Evolutionary conservation across 306 rosid species (phyloP), one percentile per base, ranked within the genome.

Genomic region (Ceratonia siliqua): DNA sequence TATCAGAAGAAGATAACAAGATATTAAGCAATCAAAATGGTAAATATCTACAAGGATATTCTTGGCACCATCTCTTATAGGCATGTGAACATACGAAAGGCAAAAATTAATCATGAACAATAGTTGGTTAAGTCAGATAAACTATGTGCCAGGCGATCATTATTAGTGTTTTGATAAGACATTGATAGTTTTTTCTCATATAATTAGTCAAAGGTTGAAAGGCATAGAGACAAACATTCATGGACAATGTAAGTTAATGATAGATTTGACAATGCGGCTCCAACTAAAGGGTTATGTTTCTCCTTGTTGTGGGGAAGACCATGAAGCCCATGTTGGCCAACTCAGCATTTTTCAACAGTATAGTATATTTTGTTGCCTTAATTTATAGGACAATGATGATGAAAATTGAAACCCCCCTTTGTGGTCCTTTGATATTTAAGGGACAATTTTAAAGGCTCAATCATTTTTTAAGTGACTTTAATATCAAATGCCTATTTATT

Each of bases 81-180:
- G 38, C 76, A 69, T 45, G 32, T 57, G 61, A 70, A 73, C 49
- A 50, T 0, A 9, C 28, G 14, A 28, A 21, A 74, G 52, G 49
- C 73, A 74, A 73, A n/a, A 78, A 77, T 49, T 70, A 74, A 63
- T 21, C 62, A 74, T 45, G 35, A 62, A 77, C 72, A 52, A 33
- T 24, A 58, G 63, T 28, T n/a, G 24, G 63, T 25, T 73, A 68
- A 76, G 68, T 55, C 43, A 77, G 59, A 43, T 67, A 54, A 80
- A 80, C 61, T 39, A 50, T 1, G 63, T 78, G 88, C 96, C 96
- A 91, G 78, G 73, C 94, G 87, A 49, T n/a, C n/a, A n/a, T n/a
- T n/a, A n/a, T n/a, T n/a, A n/a, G n/a, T n/a, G n/a, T n/a, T n/a
- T n/a, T n/a, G n/a, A n/a, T n/a, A n/a, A n/a, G n/a, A n/a, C n/a